Conservation (phyloP, 2,329 filamentous ascomycete genomes). For the Pseudofabraea citricarpa region DNA sequence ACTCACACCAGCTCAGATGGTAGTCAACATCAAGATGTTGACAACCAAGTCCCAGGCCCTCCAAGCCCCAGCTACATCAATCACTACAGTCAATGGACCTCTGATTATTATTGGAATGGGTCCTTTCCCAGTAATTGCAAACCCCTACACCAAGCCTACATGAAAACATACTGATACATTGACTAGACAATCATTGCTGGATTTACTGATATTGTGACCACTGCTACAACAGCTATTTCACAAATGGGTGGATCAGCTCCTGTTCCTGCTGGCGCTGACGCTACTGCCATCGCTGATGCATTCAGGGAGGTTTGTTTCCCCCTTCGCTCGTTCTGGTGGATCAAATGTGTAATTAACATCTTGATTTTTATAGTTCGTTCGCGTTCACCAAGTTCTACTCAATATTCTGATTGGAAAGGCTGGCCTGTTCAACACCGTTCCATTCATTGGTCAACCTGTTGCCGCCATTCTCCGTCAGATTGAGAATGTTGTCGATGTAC, state of each 20-base stretch:
- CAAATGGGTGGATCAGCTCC: slow-evolving; percentile 14
- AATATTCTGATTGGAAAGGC: slow-evolving; percentile 32
- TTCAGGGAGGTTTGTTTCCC: slow-evolving; percentile 18
- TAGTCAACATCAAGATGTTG: slow-evolving; percentile 19
- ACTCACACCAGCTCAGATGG: slow-evolving; percentile 14
- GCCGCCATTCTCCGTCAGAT: slow-evolving; percentile 22
- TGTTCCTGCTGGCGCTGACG: slow-evolving; percentile 9
- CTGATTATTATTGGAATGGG: slow-evolving; percentile 25
- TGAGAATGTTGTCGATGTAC: slow-evolving; percentile 23
- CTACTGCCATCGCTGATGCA: slow-evolving; percentile 20
- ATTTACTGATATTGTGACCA: slow-evolving; percentile 26
- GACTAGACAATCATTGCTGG: slow-evolving; percentile 25
- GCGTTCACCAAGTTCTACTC: slow-evolving; percentile 27
- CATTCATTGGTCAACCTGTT: slow-evolving; percentile 25
- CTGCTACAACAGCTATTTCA: slow-evolving; percentile 10
- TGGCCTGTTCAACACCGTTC: slow-evolving; percentile 22
- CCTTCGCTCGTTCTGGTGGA: neutral
- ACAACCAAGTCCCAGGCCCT: slow-evolving; percentile 23
- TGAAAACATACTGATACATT: neutral
- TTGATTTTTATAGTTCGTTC: slow-evolving; percentile 20
- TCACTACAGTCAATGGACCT: slow-evolving; percentile 21
- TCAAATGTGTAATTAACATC: neutral
- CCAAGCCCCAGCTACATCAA: slow-evolving; percentile 21
- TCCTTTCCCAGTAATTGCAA: slow-evolving; percentile 25
- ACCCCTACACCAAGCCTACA: neutral